Percentiles rank a stretch among this genome's conserved stretches.
Evolutionary conservation across 805 yeast species (phyloP).

Genomic region (Yarrowia yakushimensis): DNA sequence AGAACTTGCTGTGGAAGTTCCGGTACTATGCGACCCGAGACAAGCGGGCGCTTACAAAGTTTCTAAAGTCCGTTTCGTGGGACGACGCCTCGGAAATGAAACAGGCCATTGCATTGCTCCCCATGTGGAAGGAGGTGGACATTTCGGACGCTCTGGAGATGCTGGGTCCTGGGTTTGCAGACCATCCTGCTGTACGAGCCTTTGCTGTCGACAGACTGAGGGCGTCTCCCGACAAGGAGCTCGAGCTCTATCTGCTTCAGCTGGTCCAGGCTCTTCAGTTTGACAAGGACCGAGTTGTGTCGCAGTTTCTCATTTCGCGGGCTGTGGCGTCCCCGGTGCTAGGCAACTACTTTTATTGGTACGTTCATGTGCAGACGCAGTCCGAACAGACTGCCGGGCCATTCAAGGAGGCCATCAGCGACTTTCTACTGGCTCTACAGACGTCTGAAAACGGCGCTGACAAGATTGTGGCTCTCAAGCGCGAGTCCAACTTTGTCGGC

Average conservation of each 20-base stretch:
- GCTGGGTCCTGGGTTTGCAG: conserved; percentile 71
- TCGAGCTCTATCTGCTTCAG: conserved; percentile 79
- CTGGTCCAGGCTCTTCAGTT: conserved; percentile 87
- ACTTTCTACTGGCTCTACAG: conserved; percentile 43
- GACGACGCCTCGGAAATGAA: conserved; percentile 74
- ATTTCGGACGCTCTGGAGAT: conserved; percentile 84
- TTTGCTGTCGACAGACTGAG: conserved; percentile 84
- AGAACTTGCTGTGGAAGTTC: conserved; percentile 85
- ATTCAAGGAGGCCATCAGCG: conserved; percentile 47
- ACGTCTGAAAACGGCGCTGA: conserved; percentile 35
- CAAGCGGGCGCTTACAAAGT: conserved; percentile 68
- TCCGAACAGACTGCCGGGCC: conserved; percentile 47
- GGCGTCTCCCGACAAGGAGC: conserved; percentile 73
- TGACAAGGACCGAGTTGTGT: conserved; percentile 45
- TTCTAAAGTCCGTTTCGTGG: conserved; percentile 85
- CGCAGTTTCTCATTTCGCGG: conserved; percentile 67
- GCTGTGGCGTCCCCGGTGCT: conserved; percentile 62
- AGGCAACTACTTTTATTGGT: conserved; percentile 89
- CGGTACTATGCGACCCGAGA: conserved; percentile 73
- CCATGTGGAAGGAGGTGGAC: conserved; percentile 70
- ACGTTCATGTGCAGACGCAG: conserved; percentile 78
- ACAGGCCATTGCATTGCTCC: conserved; percentile 71
- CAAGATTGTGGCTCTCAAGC: conserved; percentile 40
- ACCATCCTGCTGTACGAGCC: conserved; percentile 61
- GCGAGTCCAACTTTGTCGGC: conserved; percentile 68